These are phyloP conservation scores for Paecilomyces sp. DNA, from an alignment of 2,329 filamentous ascomycete genomes.

Conservation along the genomic window DNA sequence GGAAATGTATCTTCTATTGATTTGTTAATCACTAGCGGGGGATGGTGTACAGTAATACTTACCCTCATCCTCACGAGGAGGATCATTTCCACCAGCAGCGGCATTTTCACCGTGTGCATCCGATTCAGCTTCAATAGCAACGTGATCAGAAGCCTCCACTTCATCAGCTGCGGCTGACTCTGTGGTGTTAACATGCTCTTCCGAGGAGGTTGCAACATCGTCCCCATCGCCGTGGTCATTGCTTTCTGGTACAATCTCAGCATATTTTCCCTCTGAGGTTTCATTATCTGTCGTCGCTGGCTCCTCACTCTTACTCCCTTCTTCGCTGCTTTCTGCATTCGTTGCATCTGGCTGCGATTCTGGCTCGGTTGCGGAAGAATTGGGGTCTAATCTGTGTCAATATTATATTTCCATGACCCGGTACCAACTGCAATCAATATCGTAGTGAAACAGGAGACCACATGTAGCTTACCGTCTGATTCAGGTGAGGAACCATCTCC, in stretches of 20 bases:
- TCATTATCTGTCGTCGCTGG: constrained; percentile 7
- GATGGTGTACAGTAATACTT: constrained; percentile 5
- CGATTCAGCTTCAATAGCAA: background rate
- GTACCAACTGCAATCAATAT: background rate
- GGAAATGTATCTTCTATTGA: constrained; percentile 22
- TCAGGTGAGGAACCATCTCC: constrained; percentile 19
- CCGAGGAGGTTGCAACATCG: background rate
- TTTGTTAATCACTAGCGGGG: constrained; percentile 13
- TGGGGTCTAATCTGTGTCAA: background rate
- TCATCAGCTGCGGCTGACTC: background rate
- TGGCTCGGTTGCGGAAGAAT: background rate
- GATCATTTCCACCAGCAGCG: background rate
- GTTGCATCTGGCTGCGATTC: constrained; percentile 1
- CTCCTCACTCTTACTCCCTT: constrained; percentile 9
- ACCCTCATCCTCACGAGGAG: constrained; percentile 17
- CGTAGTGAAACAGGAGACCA: background rate
- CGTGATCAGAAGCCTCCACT: background rate
- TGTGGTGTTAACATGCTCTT: constrained; percentile 3
- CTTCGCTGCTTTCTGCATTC: constrained; percentile 4
- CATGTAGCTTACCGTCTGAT: constrained; percentile 20
- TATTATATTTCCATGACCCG: background rate
- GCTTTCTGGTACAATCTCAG: background rate
- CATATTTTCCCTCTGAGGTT: background rate
- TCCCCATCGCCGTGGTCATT: background rate
- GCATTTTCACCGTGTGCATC: background rate